These are phyloP conservation scores for Lachnellula arida DNA, from an alignment of 2,329 filamentous ascomycete genomes.

Conservation along the genomic window DNA sequence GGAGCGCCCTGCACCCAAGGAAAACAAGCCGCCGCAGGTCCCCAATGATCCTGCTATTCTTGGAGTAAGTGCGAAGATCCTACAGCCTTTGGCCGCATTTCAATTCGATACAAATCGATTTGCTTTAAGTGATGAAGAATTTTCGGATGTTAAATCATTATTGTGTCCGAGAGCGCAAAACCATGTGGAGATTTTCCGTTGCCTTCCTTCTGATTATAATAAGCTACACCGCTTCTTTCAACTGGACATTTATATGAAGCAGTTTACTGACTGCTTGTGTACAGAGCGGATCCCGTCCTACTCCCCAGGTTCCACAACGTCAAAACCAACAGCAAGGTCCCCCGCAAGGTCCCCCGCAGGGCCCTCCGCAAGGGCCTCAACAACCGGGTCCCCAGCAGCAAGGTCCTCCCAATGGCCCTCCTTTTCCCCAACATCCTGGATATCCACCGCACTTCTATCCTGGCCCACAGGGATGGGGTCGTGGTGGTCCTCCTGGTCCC, in stretches of 20 bases:
- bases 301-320: constrained; percentile 17
- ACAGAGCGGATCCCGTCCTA: constrained; percentile 40
- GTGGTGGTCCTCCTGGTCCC: constrained; percentile 52
- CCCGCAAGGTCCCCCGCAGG: background rate
- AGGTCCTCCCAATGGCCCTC: constrained; percentile 17
- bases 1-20: constrained; percentile 68
- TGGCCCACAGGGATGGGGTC: constrained; percentile 50
- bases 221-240: constrained; percentile 4
- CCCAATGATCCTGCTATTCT: constrained; percentile 96
- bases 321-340: constrained; percentile 6
- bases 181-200: constrained; percentile 96
- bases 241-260: constrained; percentile 2
- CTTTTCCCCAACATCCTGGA: constrained; percentile 40
- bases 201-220: constrained; percentile 93
- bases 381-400: constrained; percentile 12
- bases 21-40: constrained; percentile 70
- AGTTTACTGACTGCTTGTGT: constrained; percentile 27
- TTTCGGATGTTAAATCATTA: constrained; percentile 89
- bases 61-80: constrained; percentile 66
- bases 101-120: constrained; percentile 1
- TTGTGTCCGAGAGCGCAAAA: constrained; percentile 89
- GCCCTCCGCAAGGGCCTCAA: constrained; percentile 10
- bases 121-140: constrained; percentile 78
- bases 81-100: constrained; percentile 11
- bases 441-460: constrained; percentile 33